Base-by-base conservation (phyloP, 2,329 filamentous ascomycete genomes). In the Shiraia sp. region DNA sequence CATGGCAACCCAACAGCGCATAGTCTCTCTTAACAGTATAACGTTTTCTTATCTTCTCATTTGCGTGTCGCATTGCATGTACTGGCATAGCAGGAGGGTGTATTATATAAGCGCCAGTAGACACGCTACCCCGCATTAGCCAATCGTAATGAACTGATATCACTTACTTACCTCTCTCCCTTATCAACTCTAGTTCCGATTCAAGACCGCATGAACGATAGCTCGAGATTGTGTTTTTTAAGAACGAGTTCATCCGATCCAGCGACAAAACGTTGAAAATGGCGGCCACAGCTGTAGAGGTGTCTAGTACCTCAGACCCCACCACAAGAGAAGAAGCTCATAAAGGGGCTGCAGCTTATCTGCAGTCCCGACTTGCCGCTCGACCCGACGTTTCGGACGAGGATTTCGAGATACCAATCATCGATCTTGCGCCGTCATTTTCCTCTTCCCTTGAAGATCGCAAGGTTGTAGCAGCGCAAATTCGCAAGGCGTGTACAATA, bases 351-450 rank as follows among this genome's bases (percentile, higher is more conserved):
- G 63, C 59, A 19, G 59, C 63, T n/a, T 71, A 72, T 38, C 50
- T 71, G 3, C 59, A 68, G 40, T 57, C 62, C 3, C 58, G 68
- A 13, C 59, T 70, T 9, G 55, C 47, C 4, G 39, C 36, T 4
- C 52, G 49, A 32, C 34, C 40, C 5, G 32, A 39, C 8, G 10
- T 37, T 7, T 40, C 42, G 15, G 54, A 64, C 17, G 29, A 44
- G 10, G 42, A 51, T 9, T 72, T 71, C 44, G 49, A 52, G 10
- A 63, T 73, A 10, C 71, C 70, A 2, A 51, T 65, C 6, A 70
- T 74, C 29, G 62, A 73, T 36, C 60, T 73, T 10, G 47, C 58
- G 0, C 53, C 57, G 0, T 70, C 69, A 10, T 72, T 72, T 41
- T 68, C 67, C 0, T 19, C 49, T 2, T 55, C 53, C 7, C 40